Evolutionary conservation across 23 red algal genomes (phyloP).

Genomic region (Gracilariopsis chorda): DNA sequence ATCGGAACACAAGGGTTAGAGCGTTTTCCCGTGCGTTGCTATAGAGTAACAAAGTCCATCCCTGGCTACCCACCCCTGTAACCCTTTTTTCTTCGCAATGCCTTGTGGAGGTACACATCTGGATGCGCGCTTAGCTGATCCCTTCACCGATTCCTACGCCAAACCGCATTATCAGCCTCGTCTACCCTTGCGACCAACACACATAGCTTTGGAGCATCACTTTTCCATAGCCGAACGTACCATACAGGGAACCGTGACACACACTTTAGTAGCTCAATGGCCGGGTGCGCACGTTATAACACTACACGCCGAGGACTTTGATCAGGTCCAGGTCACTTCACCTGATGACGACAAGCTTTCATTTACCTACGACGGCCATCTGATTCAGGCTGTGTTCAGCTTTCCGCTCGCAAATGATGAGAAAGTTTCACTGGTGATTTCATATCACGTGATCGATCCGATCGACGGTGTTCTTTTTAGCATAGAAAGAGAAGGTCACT

Average conservation of each 20-base stretch:
- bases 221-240: constrained; percentile 40
- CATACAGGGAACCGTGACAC: constrained; percentile 21
- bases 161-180: constrained; percentile 61
- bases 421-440: constrained; percentile 27
- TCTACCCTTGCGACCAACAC: constrained; percentile 56
- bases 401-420: constrained; percentile 8
- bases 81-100: not conserved
- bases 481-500: constrained; percentile 19
- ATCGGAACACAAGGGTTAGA: no score
- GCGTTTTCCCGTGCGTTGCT: no score
- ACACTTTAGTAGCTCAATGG: constrained; percentile 36
- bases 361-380: constrained; percentile 57
- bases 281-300: constrained; percentile 19
- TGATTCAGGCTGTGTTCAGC: constrained; percentile 49
- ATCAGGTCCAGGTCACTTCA: constrained; percentile 28
- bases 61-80: not conserved
- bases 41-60: no score
- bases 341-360: constrained; percentile 36
- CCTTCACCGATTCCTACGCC: constrained; percentile 24
- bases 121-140: not conserved
- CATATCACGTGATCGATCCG: constrained; percentile 46
- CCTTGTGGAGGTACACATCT: not conserved
- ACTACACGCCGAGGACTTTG: constrained; percentile 74
- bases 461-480: constrained; percentile 61
- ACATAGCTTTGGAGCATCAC: constrained; percentile 16